phyloP scores from a whole-genome alignment of 2,329 filamentous ascomycete genomes.

The Paracorniculantispora psalliotae region DNA sequence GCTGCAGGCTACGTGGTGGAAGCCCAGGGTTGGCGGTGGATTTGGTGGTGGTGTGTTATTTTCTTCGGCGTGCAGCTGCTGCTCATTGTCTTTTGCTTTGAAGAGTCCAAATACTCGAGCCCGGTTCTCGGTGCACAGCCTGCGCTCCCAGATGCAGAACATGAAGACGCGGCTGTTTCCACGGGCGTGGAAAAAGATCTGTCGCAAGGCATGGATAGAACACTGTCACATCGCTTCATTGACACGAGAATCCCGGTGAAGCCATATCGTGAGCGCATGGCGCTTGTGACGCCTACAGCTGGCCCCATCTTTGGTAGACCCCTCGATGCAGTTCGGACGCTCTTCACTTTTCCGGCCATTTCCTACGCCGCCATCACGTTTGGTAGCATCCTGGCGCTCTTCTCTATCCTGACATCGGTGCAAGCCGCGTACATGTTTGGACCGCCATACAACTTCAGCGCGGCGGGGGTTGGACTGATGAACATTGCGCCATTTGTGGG shows the following conservation, averaged over 20 bases:
- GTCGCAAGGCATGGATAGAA: neutral
- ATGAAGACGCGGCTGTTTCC: neutral
- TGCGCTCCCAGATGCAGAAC: neutral
- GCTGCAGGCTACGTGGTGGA: slow-evolving; percentile 32
- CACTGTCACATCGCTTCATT: slow-evolving; percentile 17
- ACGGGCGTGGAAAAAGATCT: neutral
- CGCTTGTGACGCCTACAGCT: slow-evolving; percentile 24
- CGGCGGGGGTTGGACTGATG: slow-evolving; percentile 34
- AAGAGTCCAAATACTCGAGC: slow-evolving; percentile 30
- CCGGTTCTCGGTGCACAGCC: neutral
- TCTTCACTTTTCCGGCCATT: slow-evolving; percentile 35
- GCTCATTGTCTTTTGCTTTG: slow-evolving; percentile 36
- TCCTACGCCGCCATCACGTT: slow-evolving; percentile 31
- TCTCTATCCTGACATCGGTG: slow-evolving; percentile 27
- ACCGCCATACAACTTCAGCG: slow-evolving; percentile 34
- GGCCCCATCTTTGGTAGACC: slow-evolving; percentile 25
- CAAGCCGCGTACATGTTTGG: slow-evolving; percentile 21
- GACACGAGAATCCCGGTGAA: slow-evolving; percentile 32
- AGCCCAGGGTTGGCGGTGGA: slow-evolving; percentile 42
- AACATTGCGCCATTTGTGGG: slow-evolving; percentile 36
- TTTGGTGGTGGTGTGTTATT: slow-evolving; percentile 43
- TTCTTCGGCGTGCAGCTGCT: slow-evolving; percentile 33
- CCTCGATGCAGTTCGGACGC: slow-evolving; percentile 31
- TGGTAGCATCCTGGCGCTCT: slow-evolving; percentile 33
- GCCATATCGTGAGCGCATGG: slow-evolving; percentile 38